phyloP scores from a whole-genome alignment of 768 basidiomycete genomes.

The Polyporus arcularius region DNA sequence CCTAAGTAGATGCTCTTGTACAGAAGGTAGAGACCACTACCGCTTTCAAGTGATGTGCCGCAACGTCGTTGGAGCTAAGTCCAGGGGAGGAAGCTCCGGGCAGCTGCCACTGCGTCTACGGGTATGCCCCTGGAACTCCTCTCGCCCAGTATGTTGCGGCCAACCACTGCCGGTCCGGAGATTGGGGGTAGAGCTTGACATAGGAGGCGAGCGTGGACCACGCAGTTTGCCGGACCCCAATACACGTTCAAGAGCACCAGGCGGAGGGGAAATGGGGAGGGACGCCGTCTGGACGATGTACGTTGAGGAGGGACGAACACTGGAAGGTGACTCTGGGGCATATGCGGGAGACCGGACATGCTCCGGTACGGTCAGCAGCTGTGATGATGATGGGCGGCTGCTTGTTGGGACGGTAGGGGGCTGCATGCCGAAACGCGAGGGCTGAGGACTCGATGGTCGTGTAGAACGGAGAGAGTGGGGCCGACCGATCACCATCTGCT shows the following conservation, averaged over 20 bases:
- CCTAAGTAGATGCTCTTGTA: neutral
- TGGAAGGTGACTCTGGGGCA: neutral
- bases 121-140: neutral
- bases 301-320: neutral
- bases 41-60: neutral
- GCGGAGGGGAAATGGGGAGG: conserved; percentile 1
- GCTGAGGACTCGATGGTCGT: neutral
- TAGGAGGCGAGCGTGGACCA: conserved; percentile 13
- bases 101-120: conserved; percentile 17
- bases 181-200: conserved; percentile 9
- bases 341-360: neutral
- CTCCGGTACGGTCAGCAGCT: conserved; percentile 9
- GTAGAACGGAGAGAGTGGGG: conserved; percentile 15
- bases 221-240: conserved; percentile 15
- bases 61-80: conserved; percentile 2
- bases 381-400: conserved; percentile 8
- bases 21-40: neutral
- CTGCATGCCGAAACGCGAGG: neutral
- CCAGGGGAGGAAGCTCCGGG: conserved; percentile 17
- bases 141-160: neutral
- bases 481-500: conserved; percentile 12
- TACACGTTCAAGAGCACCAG: conserved; percentile 1
- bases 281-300: neutral
- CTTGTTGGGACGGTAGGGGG: neutral
- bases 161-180: conserved; percentile 5